Evolutionary conservation across 2,329 filamentous ascomycete species (phyloP), one percentile per base, ranked within the genome.

Genomic region (Neopestalotiopsis clavispora): DNA sequence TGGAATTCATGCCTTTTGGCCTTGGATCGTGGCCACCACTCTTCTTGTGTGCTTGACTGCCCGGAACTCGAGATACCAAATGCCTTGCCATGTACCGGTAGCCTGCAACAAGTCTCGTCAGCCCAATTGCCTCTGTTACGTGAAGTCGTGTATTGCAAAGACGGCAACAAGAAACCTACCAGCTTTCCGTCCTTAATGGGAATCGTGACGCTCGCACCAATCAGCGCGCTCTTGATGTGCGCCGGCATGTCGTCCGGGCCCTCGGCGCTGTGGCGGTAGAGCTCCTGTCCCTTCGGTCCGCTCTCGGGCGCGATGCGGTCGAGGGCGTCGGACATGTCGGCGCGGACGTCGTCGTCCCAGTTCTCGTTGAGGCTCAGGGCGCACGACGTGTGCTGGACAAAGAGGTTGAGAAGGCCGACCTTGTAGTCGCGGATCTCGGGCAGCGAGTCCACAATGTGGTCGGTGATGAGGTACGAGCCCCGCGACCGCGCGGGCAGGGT

Each of bases 161-260:
- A 14, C 4, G n/a, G 23, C 10, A 49, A 14, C 20, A 32, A 64
- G 13, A 49, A 23, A 81, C 86, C 76, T 77, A 89, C 91, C 78
- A 98, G 80, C 74, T 88, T 90, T 52, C 96, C 96, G 76, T 98
- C 90, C 70, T 89, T 92, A 79, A 99, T 98, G 1, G 96, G 96
- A 69, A 99, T 92, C 5, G 91, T 95, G 2, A 98, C 90, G 74
- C 92, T 97, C 4, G 95, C 94, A 14, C 96, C 96, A 38, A 98
- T 87, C 64, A 99, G 83, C 0, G 94, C 92, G 69, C 91, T 94
- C 83, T 99, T 99, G 80, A 99, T 92, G 81, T 99, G 96, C 69
- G 94, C 92, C 49, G 96, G 96, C 94, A 98, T 98, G 81, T 98
- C 96, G 83, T 99, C 96, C 65, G 84, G 81, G 0, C 96, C 96